A percentile compares a stretch with the other conserved stretches of the same genome.
Conservation (phyloP, 179 eudicot genomes). For the Sideroxylon spinosum region DNA sequence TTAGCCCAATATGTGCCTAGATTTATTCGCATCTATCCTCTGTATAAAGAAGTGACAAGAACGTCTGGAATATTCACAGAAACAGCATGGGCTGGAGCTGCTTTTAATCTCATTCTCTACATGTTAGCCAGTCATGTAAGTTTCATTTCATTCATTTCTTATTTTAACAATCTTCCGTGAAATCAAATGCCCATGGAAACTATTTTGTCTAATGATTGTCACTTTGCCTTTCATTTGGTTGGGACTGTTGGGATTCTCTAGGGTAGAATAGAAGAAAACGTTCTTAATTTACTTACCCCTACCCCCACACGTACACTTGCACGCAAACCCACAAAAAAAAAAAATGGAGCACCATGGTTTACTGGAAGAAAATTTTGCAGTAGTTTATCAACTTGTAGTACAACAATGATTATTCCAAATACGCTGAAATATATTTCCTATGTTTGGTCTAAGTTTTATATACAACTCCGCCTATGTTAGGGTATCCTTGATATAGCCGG, state of each 20-base stretch:
- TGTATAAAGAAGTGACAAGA: constrained; percentile 47
- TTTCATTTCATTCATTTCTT: constrained; percentile 14
- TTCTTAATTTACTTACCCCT: neutral
- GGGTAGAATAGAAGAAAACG: neutral
- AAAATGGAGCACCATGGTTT: too few species aligned
- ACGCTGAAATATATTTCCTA: too few species aligned
- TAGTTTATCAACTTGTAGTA: too few species aligned
- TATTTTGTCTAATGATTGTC: neutral
- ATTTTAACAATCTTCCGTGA: neutral
- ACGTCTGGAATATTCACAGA: constrained; percentile 55
- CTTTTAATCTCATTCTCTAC: constrained; percentile 54
- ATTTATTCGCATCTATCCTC: constrained; percentile 42
- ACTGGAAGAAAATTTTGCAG: too few species aligned
- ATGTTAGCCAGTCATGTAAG: constrained; percentile 80
- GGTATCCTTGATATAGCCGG: too few species aligned
- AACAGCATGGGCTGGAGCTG: constrained; percentile 73
- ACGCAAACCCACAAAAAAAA: too few species aligned
- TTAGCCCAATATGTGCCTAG: constrained; percentile 54
- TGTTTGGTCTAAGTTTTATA: too few species aligned
- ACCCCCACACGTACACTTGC: too few species aligned
- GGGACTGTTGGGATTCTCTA: neutral
- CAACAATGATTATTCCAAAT: too few species aligned
- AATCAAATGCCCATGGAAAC: neutral
- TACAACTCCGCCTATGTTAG: too few species aligned
- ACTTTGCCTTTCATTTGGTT: neutral